phyloP scores from a whole-genome alignment of 176 grass and related monocot species.

The Musa troglodytarum region DNA sequence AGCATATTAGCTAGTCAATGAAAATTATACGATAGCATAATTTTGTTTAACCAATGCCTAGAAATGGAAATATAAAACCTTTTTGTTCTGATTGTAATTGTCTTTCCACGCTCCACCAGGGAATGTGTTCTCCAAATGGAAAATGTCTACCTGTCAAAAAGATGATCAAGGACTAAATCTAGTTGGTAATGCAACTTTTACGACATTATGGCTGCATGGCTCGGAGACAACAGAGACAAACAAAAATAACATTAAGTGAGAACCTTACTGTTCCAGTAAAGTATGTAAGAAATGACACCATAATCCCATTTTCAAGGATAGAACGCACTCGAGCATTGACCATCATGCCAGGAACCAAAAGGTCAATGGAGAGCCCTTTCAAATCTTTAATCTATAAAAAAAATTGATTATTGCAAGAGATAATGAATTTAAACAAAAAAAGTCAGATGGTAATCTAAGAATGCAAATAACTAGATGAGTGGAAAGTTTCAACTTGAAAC shows the following conservation, averaged over 20 bases:
- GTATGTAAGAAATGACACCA: slow-evolving; percentile 94
- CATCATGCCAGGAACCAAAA: slow-evolving; percentile 96
- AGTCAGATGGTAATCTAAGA: slow-evolving; percentile 6
- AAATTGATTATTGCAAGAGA: slow-evolving; percentile 2
- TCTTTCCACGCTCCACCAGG: slow-evolving; percentile 65
- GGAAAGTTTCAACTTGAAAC: neutral
- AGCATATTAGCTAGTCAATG: no score
- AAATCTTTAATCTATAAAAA: slow-evolving; percentile 65
- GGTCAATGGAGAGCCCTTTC: slow-evolving; percentile 88
- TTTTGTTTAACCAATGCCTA: neutral
- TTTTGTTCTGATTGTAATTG: slow-evolving; percentile 73
- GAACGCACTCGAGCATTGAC: slow-evolving; percentile 79
- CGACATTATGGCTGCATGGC: neutral
- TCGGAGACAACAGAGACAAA: neutral
- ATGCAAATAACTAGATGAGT: neutral
- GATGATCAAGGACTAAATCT: slow-evolving; percentile 13
- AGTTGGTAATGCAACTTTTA: slow-evolving; percentile 4
- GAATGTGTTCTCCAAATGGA: slow-evolving; percentile 60
- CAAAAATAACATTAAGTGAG: slow-evolving; percentile 12
- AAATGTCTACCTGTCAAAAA: slow-evolving; percentile 64
- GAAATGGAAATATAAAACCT: slow-evolving; percentile 30
- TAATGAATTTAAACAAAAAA: slow-evolving; percentile 1
- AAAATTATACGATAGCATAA: no score
- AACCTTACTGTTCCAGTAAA: slow-evolving; percentile 83
- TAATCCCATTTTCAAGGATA: slow-evolving; percentile 78